Evolutionary conservation across 148 eudicot species (phyloP), one percentile per base, ranked within the genome.

Genomic region (Nyssa sinensis): DNA sequence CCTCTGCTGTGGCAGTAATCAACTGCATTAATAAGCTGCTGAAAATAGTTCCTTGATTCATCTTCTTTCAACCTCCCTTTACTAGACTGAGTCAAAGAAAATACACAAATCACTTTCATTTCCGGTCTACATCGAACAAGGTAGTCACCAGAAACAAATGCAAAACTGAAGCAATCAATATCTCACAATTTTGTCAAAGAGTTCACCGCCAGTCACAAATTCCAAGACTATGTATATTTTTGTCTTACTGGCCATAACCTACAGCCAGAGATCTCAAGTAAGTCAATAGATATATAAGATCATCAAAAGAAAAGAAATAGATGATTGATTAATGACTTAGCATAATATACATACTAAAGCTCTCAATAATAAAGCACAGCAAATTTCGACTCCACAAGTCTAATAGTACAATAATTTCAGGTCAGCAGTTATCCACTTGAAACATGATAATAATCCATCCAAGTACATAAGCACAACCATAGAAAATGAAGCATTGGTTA

Each of bases 201-300:
- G 94, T 85, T 91, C 96, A 63, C 98, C 98, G 51, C 98, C 98
- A 39, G 94, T 93, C 74, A 93, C 94, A 74, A 93, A 89, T 39
- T 93, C 96, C 80, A 93, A 69, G 62, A 91, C 96, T 71, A 93
- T 93, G 75, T 93, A 93, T 74, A 93, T 86, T 78, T 91, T 93
- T 32, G 92, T 85, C 91, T 88, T 93, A 93, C 98, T 93, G 34
- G 98, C 98, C 98, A 93, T 93, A 67, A 93, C 96, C 98, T 93
- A 81, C 85, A 84, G 25, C 35, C 37, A 74, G 59, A 70, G 1
- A 67, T 30, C 60, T 66, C 30, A 28, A 81, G 75, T 76, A 80
- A 74, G 62, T 71, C 35, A 66, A 79, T 11, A 44, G 63, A 67
- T 61, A 67, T 3, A 68, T 62, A 14, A 51, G 78, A 62, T 75